phyloP scores from a whole-genome alignment of 192 early-diverging fungal species.

The Umbelopsis vinacea region DNA sequence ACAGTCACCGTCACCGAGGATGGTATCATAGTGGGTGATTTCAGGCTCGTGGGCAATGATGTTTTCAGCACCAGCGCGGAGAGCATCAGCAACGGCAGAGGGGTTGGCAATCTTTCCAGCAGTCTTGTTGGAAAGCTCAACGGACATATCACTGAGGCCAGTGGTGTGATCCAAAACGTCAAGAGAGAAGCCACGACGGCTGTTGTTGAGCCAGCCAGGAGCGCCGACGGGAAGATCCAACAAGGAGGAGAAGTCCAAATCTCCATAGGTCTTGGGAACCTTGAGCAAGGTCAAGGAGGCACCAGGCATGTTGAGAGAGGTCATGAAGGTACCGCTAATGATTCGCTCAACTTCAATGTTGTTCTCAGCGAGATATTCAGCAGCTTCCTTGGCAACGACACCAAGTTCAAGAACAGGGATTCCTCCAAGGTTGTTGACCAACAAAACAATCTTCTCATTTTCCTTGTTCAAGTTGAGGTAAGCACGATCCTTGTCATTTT shows the following conservation, averaged over 20 bases:
- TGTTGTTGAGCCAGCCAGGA: constrained; percentile 67
- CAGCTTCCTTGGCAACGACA: constrained; percentile 70
- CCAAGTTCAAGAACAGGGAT: constrained; percentile 74
- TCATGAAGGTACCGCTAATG: constrained; percentile 76
- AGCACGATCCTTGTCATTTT: constrained; percentile 41
- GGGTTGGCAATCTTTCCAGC: constrained; percentile 5
- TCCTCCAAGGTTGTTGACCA: constrained; percentile 87
- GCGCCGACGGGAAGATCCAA: constrained; percentile 64
- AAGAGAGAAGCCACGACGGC: constrained; percentile 39
- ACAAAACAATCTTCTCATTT: constrained; percentile 55
- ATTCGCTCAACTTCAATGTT: constrained; percentile 58
- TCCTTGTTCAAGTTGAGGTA: constrained; percentile 35
- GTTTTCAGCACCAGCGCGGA: constrained; percentile 39
- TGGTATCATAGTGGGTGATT: constrained; percentile 71
- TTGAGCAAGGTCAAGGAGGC: constrained; percentile 70
- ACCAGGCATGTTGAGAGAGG: constrained; percentile 83
- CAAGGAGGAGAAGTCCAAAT: constrained; percentile 45
- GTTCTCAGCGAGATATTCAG: constrained; percentile 42
- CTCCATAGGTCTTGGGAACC: constrained; percentile 49
- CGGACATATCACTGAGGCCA: constrained; percentile 31
- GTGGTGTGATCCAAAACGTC: constrained; percentile 30
- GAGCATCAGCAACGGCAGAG: background rate
- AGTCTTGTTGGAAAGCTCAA: constrained; percentile 46
- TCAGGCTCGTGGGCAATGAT: constrained; percentile 60
- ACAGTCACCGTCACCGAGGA: constrained; percentile 87